Conservation (phyloP, 2,329 filamentous ascomycete genomes). For the Neocucurbitaria cava region DNA sequence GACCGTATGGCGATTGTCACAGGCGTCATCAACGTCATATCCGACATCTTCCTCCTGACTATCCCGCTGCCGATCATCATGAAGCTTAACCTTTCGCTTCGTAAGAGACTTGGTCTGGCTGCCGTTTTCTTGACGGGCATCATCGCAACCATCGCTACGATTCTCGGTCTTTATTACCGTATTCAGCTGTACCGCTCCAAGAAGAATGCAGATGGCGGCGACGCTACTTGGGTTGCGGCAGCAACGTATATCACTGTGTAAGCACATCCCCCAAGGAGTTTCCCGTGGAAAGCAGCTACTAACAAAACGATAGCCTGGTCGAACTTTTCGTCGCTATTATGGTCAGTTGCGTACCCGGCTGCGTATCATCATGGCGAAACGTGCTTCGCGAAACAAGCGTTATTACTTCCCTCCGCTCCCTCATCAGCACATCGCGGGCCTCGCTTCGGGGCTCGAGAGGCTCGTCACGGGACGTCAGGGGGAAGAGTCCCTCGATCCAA, state of each 20-base stretch:
- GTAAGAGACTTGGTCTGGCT: not conserved
- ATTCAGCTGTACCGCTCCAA: not conserved
- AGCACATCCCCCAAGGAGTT: not conserved
- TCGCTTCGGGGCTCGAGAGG: not conserved
- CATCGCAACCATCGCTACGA: not conserved
- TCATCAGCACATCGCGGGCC: not conserved
- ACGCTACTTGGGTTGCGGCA: conserved; percentile 1
- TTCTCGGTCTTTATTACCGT: not conserved
- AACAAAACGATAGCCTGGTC: not conserved
- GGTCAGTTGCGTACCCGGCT: not conserved
- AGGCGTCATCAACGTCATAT: not conserved
- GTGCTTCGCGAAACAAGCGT: not conserved
- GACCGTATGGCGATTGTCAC: not conserved
- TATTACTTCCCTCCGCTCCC: not conserved
- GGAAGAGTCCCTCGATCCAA: not conserved
- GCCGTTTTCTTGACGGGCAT: conserved; percentile 1
- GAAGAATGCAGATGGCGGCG: not conserved
- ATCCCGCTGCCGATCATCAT: not conserved
- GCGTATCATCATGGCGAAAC: conserved; percentile 1
- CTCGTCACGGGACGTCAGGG: not conserved
- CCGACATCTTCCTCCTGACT: not conserved
- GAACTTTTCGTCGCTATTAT: not conserved
- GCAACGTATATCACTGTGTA: not conserved
- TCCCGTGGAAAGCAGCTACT: not conserved
- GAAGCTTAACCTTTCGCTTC: not conserved